Evolutionary conservation across 495 filamentous ascomycete species (phyloP), one percentile per base, ranked within the genome.

Genomic region (Darksidea phi): DNA sequence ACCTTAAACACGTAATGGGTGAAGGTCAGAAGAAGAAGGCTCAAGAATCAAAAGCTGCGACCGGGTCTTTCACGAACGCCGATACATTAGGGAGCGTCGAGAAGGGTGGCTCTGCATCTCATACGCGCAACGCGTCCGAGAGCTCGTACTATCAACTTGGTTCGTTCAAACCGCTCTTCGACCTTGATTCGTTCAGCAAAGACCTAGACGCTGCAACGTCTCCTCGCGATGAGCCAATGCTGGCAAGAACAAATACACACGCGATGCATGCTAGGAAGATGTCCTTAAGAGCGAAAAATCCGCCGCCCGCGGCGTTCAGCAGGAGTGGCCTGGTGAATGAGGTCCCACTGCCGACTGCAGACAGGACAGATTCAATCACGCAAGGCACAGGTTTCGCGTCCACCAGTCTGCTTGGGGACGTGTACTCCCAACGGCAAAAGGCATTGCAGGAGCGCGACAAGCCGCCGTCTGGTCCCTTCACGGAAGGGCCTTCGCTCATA

Each of bases 1-100:
- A 95, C 70, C 69, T 96, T 20, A 84, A 89, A 26, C 84, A 87
- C 66, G 77, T 79, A 59, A 78, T 84, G 74, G 86, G 81, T 38
- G 80, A 81, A 53, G 79, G 72, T 10, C 70, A 75, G 48, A 73
- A 73, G 34, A 73, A 78, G 48, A 18, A 70, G 50, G 52, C 68
- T 17, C 63, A 52, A 6, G 61, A 66, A 7, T 23, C 49, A 15
- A 53, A 48, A 7, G 25, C 48, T 20, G 24, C 38, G 23, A 32
- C 5, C 21, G 46, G 23, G 18, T 37, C 13, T 11, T 46, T 26
- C 17, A 18, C 21, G 18, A 54, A 38, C 48, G 36, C 60, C 17
- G 49, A 53, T 26, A 63, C 64, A 18, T 21, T 66, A 67, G 59
- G 69, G 61, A 67, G 65, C 23, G 46, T 71, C 2, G 76, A 76